phyloP scores from a whole-genome alignment of 2,329 filamentous ascomycete species.

The Colletotrichum higginsianum region DNA sequence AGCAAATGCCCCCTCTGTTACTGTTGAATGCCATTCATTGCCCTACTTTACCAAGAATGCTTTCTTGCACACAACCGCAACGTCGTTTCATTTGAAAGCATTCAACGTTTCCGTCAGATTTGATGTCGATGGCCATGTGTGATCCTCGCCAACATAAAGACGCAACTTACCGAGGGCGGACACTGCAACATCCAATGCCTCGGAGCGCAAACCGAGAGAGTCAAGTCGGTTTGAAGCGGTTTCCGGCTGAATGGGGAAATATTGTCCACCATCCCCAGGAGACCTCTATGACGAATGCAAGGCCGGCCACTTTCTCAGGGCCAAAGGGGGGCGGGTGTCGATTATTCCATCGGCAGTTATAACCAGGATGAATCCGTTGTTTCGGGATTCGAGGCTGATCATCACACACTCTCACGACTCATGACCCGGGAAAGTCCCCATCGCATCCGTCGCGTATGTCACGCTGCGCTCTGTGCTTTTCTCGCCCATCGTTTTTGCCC shows the following conservation, averaged over 20 bases:
- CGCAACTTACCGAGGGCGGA: not conserved
- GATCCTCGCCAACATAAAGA: too few relatives aligned
- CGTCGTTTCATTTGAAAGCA: not conserved
- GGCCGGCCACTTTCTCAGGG: slow-evolving; percentile 15
- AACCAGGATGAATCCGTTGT: slow-evolving; percentile 14
- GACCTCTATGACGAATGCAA: not conserved
- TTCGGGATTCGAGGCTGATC: slow-evolving; percentile 26
- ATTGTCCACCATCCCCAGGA: not conserved
- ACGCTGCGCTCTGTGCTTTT: slow-evolving; percentile 30
- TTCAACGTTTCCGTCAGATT: not conserved
- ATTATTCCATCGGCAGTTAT: slow-evolving; percentile 14
- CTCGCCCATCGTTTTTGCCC: slow-evolving; percentile 4
- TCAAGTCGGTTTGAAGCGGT: not conserved
- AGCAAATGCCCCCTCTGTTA: not conserved
- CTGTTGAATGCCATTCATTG: not conserved
- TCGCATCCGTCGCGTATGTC: slow-evolving; percentile 11
- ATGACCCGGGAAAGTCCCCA: slow-evolving; percentile 7
- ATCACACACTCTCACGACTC: slow-evolving; percentile 31
- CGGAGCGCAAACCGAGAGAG: too few relatives aligned
- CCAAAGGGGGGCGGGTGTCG: slow-evolving; percentile 1
- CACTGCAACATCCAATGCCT: not conserved
- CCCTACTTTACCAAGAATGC: not conserved
- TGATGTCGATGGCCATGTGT: not conserved
- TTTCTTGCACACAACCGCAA: not conserved
- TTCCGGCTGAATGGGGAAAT: not conserved